phyloP scores from a whole-genome alignment of 2,329 filamentous ascomycete genomes.

The Pseudonectria foliicola region DNA sequence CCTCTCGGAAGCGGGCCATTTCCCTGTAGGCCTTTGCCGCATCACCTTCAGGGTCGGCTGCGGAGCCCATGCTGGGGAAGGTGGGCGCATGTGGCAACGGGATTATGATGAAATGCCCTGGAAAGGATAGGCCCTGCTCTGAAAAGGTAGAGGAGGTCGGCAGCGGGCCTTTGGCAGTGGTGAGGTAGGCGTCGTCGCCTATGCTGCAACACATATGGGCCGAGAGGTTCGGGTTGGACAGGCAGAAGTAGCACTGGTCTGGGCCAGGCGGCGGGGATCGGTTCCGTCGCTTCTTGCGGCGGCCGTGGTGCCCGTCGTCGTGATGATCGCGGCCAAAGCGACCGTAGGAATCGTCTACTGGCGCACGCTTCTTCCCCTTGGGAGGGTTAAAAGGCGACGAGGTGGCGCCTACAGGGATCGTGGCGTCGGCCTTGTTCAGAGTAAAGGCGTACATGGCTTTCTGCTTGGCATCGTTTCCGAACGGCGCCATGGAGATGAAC shows the following conservation, averaged over 20 bases:
- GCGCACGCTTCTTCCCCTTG: slow-evolving; percentile 51
- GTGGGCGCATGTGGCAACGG: slow-evolving; percentile 78
- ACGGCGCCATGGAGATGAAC: slow-evolving; percentile 83
- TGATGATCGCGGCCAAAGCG: slow-evolving; percentile 46
- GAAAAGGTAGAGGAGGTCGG: slow-evolving; percentile 62
- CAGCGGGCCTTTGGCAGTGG: slow-evolving; percentile 85
- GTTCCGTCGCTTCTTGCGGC: slow-evolving; percentile 39
- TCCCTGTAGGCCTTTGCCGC: slow-evolving; percentile 62
- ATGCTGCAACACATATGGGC: slow-evolving; percentile 88
- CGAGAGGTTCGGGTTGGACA: slow-evolving; percentile 77
- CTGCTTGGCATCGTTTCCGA: slow-evolving; percentile 66
- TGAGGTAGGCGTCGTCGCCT: slow-evolving; percentile 79
- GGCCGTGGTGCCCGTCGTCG: slow-evolving; percentile 35
- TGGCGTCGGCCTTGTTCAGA: slow-evolving; percentile 57
- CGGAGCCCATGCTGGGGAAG: slow-evolving; percentile 56
- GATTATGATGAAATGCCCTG: slow-evolving; percentile 85
- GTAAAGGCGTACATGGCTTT: slow-evolving; percentile 77
- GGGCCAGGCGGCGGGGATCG: slow-evolving; percentile 58
- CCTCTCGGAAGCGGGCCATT: slow-evolving; percentile 73
- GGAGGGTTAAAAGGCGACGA: slow-evolving; percentile 59
- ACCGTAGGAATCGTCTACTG: slow-evolving; percentile 40
- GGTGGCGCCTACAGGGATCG: slow-evolving; percentile 65
- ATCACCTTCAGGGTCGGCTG: slow-evolving; percentile 41
- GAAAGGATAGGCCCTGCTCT: slow-evolving; percentile 60
- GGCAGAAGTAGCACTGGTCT: slow-evolving; percentile 87